Conservation (phyloP, 352 stramenopile species). For the Proteromonas lacertae region DNA sequence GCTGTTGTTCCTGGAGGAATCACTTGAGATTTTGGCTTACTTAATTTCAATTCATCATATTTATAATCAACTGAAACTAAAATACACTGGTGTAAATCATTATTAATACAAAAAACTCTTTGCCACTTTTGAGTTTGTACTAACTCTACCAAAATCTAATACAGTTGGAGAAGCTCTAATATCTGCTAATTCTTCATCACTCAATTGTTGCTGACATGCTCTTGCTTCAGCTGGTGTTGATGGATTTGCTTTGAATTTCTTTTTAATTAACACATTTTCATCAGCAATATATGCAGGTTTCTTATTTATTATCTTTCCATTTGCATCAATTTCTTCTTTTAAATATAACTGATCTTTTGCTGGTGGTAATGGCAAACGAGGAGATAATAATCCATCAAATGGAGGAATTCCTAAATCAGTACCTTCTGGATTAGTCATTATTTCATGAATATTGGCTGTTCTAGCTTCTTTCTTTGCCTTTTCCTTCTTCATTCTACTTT, state of each 20-base stretch:
- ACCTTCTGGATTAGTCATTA: no score
- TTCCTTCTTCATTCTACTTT: no score
- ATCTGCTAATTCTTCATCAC: constrained; percentile 24
- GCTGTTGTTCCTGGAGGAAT: constrained; percentile 30
- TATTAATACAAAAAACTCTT: constrained; percentile 40
- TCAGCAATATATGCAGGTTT: no score
- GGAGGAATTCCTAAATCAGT: no score
- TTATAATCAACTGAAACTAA: constrained; percentile 13
- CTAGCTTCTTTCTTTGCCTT: no score
- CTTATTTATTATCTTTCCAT: no score
- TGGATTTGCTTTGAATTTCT: no score
- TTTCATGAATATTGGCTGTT: no score
- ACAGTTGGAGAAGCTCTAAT: constrained; percentile 1
- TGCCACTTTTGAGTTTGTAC: constrained; percentile 28
- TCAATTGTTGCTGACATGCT: constrained; percentile 27
- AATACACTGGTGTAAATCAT: constrained; percentile 35
- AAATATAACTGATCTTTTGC: constrained; percentile 27
- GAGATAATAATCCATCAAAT: constrained; percentile 18
- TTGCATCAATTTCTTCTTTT: no score
- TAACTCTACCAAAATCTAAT: constrained; percentile 60
- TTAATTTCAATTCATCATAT: constrained; percentile 19
- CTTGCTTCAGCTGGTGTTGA: constrained; percentile 42
- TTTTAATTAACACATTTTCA: no score
- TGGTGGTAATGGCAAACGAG: constrained; percentile 14
- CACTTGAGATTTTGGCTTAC: constrained; percentile 28